Base-by-base conservation (phyloP, 129 eudicot species). In the Solidago caesia region DNA sequence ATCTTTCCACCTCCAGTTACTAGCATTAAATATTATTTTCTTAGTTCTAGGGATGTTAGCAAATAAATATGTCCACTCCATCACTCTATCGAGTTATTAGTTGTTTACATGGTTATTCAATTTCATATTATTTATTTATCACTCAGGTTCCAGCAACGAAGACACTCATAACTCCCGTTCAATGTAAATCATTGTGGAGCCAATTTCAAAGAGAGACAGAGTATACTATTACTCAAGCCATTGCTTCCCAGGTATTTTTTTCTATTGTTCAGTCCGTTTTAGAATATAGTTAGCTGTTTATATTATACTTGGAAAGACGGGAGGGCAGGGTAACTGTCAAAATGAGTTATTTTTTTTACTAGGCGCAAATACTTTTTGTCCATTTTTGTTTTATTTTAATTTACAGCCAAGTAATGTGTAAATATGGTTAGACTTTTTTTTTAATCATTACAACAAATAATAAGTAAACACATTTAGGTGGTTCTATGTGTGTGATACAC, bases 131-230 rank as follows among this genome's bases (percentile, higher is more conserved):
- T 43, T 57, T 71, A 53, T 47, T 45, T 62, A 14, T 66, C 39
- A 26, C 47, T 2, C 77, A 95, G 99, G 90, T 95, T 77, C 95
- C 99, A 48, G 80, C 95, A 27, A 81, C 96, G 46, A 95, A 91
- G 64, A 95, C 97, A 78, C 86, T 91, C 76, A 68, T 95, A 12
- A 89, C 96, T 67, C 99, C 99, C 3, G 96, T 89, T 52, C 95
- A 95, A 71, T 95, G 99, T 80, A 95, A 95, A 84, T 84, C 94
- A 53, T 71, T 95, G 63, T 95, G 99, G 99, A 85, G 92, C 75
- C 97, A 95, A 76, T 95, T 95, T 68, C 92, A 82, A 73, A 70
- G 87, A 15, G 99, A 95, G 86, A 95, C 97, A 0, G 99, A 91
- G 80, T 91, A 95, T 73, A 85, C 95, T 10, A 92, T 95, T 46